Evolutionary conservation across 2,329 filamentous ascomycete species (phyloP), one percentile per base, ranked within the genome.

Genomic region (Sporothrix sp.): DNA sequence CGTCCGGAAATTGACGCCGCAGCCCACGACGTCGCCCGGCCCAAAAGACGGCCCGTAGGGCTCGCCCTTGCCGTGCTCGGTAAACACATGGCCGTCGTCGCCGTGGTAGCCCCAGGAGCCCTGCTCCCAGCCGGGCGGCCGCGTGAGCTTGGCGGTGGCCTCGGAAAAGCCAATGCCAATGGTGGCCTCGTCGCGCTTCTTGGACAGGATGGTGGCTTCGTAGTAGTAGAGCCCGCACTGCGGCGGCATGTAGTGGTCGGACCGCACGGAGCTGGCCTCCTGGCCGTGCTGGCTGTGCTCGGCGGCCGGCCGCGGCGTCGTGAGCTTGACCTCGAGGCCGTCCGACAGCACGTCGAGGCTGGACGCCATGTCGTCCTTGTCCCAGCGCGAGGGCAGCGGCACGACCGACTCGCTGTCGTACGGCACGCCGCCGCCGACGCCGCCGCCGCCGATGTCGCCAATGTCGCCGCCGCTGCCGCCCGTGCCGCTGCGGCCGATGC

Each of bases 191-290:
- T 78, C 74, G 56, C 68, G 67, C 60, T 73, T 76, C 48, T 68
- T 71, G 14, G 70, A 67, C 23, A 76, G 52, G 43, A 81, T 70
- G 14, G 68, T 68, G 21, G 84, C 74, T 63, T 98, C 93, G 62
- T 82, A 98, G 65, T 98, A 98, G 66, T 95, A 98, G 53, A 98
- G 84, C 2, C 93, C 93, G 58, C 87, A 93, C 61, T 95, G 85
- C 32, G 81, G 75, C 4, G 93, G 89, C 81, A 97, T 96, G 44
- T 82, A 79, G 63, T 89, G 75, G 65, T 98, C 85, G 25, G 90
- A 80, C 51, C 93, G 81, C 52, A 95, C 81, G 11, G 87, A 80
- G 32, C 82, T 88, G 16, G 88, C 87, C 64, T 97, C 93, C 61
- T 85, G 72, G 7, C 82, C 79, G 46, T 73, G 71, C 45, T 79